Evolutionary conservation across 2,329 filamentous ascomycete genomes (phyloP).

Genomic region (Ascocoryne sarcoides): DNA sequence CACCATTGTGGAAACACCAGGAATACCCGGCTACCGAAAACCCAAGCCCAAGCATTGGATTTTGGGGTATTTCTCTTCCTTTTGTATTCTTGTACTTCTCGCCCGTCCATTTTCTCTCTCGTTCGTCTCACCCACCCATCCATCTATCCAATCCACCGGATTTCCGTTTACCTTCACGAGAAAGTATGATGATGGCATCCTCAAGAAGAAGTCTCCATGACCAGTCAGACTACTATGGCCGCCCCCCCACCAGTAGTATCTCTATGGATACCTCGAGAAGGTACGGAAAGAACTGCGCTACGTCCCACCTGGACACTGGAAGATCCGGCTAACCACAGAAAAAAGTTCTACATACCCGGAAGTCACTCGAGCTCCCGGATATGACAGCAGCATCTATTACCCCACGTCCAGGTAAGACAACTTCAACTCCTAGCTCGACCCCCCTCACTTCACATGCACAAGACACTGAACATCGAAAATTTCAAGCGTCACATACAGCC

Average conservation of each 20-base stretch:
- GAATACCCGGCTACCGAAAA: slow-evolving; percentile 9
- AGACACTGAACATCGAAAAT: slow-evolving; percentile 20
- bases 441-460: slow-evolving; percentile 4
- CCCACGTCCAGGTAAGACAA: slow-evolving; percentile 26
- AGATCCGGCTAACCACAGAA: too few species aligned
- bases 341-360: slow-evolving; percentile 23
- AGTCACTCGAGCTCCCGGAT: slow-evolving; percentile 16
- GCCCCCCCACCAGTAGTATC: slow-evolving; percentile 18
- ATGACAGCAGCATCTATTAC: slow-evolving; percentile 24
- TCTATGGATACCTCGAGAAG: slow-evolving; percentile 25
- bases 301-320: slow-evolving; percentile 1
- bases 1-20: slow-evolving; percentile 10
- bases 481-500: slow-evolving; percentile 24
- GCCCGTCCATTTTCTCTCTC: too few species aligned
- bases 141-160: too few species aligned
- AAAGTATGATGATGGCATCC: slow-evolving; percentile 23
- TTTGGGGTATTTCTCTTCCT: slow-evolving; percentile 15
- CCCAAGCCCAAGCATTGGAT: slow-evolving; percentile 11
- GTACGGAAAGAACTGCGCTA: slow-evolving; percentile 21
- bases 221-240: slow-evolving; percentile 27
- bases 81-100: slow-evolving; percentile 19
- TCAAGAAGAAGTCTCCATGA: slow-evolving; percentile 26
- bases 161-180: too few species aligned
- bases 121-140: slow-evolving; percentile 14
- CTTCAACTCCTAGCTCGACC: slow-evolving; percentile 8